These are phyloP conservation scores for Colletotrichum spaethianum DNA, from an alignment of 2,329 filamentous ascomycete species.

Conservation along the genomic window DNA sequence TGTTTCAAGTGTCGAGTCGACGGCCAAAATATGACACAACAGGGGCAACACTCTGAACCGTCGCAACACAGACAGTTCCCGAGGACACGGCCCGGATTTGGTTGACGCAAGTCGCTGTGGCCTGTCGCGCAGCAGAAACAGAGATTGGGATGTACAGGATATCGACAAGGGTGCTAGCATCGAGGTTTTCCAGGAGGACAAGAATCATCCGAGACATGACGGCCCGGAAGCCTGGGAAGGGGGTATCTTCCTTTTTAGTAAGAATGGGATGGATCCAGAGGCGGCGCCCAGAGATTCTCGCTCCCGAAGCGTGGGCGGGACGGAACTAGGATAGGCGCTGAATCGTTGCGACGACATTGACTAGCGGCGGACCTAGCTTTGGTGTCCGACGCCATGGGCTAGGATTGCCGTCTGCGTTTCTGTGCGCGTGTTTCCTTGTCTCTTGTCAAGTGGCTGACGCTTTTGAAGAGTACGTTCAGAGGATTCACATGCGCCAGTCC, in stretches of 20 bases:
- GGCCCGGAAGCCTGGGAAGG: background rate
- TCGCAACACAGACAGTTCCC: slow-evolving; percentile 1
- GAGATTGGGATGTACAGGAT: background rate
- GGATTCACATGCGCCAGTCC: background rate
- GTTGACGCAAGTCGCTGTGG: background rate
- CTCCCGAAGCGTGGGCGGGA: slow-evolving; percentile 3
- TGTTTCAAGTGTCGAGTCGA: background rate
- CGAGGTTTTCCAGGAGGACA: background rate
- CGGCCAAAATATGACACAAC: background rate
- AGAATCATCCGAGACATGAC: background rate
- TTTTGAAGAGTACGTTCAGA: background rate
- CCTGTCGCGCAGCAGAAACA: slow-evolving; percentile 3
- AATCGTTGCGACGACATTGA: slow-evolving; percentile 27
- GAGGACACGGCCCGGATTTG: slow-evolving; percentile 19
- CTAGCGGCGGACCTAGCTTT: slow-evolving; percentile 32
- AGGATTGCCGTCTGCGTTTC: slow-evolving; percentile 16
- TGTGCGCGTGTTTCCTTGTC: slow-evolving; percentile 15
- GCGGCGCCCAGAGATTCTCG: background rate
- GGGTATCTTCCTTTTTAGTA: slow-evolving; percentile 10
- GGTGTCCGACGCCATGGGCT: slow-evolving; percentile 27
- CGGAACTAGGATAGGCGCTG: slow-evolving; percentile 28
- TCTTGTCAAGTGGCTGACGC: slow-evolving; percentile 14
- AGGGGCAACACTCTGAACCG: slow-evolving; percentile 9
- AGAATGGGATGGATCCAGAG: slow-evolving; percentile 14
- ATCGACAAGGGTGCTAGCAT: background rate